phyloP scores from a whole-genome alignment of 768 basidiomycete species.

The Auriscalpium orientale region DNA sequence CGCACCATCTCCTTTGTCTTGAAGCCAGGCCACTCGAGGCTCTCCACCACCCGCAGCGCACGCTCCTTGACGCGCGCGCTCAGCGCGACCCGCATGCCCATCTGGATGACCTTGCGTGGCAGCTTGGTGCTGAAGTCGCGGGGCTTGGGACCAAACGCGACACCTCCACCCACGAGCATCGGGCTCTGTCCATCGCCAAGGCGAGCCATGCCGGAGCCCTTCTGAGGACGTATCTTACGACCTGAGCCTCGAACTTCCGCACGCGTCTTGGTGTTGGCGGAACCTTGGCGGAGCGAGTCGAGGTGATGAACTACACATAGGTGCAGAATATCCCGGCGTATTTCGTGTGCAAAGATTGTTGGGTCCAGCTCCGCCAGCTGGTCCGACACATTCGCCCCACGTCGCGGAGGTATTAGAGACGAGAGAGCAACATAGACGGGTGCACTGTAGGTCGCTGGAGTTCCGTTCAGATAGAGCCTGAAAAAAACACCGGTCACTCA shows the following conservation, averaged over 20 bases:
- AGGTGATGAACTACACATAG: conserved; percentile 84
- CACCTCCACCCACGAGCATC: conserved; percentile 85
- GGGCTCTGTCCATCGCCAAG: conserved; percentile 84
- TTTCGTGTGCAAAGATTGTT: conserved; percentile 81
- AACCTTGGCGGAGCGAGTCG: conserved; percentile 86
- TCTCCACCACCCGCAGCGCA: conserved; percentile 66
- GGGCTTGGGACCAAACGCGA: conserved; percentile 86
- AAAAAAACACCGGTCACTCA: too few species aligned
- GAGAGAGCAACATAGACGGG: conserved; percentile 61
- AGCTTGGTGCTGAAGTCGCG: conserved; percentile 89
- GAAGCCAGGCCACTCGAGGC: conserved; percentile 59
- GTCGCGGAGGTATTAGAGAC: conserved; percentile 40
- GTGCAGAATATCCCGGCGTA: conserved; percentile 89
- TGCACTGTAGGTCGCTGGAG: not conserved
- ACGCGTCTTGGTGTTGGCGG: conserved; percentile 86
- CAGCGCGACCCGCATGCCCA: conserved; percentile 89
- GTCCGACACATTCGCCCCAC: conserved; percentile 31
- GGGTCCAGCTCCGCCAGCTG: conserved; percentile 62
- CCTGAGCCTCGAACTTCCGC: conserved; percentile 87
- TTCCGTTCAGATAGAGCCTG: too few species aligned
- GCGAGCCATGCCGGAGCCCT: conserved; percentile 86
- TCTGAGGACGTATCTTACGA: conserved; percentile 83
- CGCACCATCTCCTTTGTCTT: conserved; percentile 65
- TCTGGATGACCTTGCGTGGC: conserved; percentile 85
- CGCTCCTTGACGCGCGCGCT: conserved; percentile 75